These are phyloP conservation scores for Tylopilus sp. DNA, from an alignment of 768 basidiomycete species.

Conservation along the genomic window DNA sequence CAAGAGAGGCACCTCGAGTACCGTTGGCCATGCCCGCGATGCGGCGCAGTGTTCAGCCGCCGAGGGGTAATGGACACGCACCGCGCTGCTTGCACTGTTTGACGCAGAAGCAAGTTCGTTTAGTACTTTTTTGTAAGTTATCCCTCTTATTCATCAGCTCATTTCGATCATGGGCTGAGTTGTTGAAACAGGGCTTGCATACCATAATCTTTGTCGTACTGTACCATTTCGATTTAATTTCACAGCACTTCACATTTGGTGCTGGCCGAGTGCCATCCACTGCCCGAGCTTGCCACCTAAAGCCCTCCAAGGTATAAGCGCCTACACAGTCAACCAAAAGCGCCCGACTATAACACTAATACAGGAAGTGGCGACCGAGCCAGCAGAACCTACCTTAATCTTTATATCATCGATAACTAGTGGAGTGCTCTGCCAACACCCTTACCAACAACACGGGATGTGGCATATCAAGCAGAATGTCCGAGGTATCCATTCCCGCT, in stretches of 20 bases:
- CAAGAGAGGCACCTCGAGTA: slow-evolving; percentile 23
- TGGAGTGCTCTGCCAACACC: neutral
- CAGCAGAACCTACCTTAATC: no score
- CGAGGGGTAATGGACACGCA: slow-evolving; percentile 18
- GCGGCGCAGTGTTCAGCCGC: slow-evolving; percentile 18
- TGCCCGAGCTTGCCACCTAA: no score
- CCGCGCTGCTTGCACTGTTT: slow-evolving; percentile 7
- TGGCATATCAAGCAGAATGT: neutral
- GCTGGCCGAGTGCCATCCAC: neutral
- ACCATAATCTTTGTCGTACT: neutral
- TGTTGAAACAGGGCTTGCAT: neutral
- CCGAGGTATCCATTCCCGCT: neutral
- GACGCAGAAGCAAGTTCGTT: neutral
- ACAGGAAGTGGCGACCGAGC: slow-evolving; percentile 13
- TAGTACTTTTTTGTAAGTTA: slow-evolving; percentile 7
- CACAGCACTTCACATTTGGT: neutral
- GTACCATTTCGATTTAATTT: neutral
- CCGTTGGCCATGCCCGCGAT: slow-evolving; percentile 23
- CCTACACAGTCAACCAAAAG: neutral
- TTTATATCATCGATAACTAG: neutral
- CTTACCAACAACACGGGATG: neutral
- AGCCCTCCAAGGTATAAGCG: slow-evolving; percentile 2
- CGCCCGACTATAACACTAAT: no score
- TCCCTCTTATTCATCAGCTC: neutral
- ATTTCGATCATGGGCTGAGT: neutral